Conservation (phyloP, 2,329 filamentous ascomycete genomes). For the Alternaria sp. region DNA sequence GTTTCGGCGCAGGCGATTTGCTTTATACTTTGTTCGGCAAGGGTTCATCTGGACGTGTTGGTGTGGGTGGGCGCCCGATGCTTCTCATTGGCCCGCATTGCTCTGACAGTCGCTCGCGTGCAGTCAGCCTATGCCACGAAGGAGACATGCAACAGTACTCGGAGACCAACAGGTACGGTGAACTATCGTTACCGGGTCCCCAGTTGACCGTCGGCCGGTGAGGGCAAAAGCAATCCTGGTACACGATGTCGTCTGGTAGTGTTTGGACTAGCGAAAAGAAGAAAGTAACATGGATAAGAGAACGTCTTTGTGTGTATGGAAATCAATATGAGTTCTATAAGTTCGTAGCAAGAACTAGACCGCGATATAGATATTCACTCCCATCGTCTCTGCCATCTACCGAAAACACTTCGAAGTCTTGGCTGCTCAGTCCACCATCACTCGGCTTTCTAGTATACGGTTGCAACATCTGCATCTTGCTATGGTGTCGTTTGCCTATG, state of each 20-base stretch:
- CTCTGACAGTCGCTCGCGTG: background rate
- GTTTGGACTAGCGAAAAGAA: constrained; percentile 5
- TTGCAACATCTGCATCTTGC: background rate
- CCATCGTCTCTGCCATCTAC: background rate
- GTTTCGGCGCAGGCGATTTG: background rate
- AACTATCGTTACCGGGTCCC: background rate
- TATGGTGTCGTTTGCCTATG: background rate
- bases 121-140: background rate
- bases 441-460: too few relatives aligned
- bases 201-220: constrained; percentile 2
- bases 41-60: background rate
- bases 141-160: background rate
- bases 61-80: background rate
- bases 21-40: background rate
- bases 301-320: background rate
- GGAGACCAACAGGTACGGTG: background rate
- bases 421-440: too few relatives aligned
- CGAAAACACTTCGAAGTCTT: too few relatives aligned
- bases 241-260: background rate
- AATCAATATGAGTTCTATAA: background rate
- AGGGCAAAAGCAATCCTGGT: background rate
- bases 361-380: too few relatives aligned
- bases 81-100: background rate
- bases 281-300: constrained; percentile 2
- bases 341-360: too few relatives aligned